These are phyloP conservation scores for Diaporthe eres DNA, from an alignment of 2,329 filamentous ascomycete genomes.

Conservation along the genomic window DNA sequence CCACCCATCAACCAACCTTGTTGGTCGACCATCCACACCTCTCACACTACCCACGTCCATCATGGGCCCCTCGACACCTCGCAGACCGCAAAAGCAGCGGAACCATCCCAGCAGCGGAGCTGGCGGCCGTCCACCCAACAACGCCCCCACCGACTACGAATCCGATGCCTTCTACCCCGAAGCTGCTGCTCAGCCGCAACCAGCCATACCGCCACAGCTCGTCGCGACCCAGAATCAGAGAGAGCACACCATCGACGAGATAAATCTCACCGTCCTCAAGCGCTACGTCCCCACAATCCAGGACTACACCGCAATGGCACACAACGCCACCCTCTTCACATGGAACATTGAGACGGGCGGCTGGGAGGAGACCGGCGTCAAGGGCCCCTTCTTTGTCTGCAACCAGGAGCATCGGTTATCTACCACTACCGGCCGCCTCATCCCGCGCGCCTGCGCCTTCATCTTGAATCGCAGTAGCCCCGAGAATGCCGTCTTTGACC, in stretches of 20 bases:
- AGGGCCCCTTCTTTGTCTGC: conserved; percentile 92
- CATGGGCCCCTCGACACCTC: conserved; percentile 18
- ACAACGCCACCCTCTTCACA: conserved; percentile 88
- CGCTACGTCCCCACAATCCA: conserved; percentile 84
- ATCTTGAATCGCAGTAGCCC: conserved; percentile 80
- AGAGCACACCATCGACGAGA: conserved; percentile 82
- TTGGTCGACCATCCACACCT: background rate
- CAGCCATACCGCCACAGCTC: conserved; percentile 63
- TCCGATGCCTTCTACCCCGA: conserved; percentile 71
- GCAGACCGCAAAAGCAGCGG: conserved; percentile 42
- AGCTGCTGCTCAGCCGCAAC: conserved; percentile 37
- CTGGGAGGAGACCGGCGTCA: conserved; percentile 90
- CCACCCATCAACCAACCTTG: background rate
- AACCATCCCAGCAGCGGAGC: conserved; percentile 46
- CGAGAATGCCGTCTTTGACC: conserved; percentile 77
- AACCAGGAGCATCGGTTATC: conserved; percentile 64
- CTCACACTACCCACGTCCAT: background rate
- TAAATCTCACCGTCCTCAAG: conserved; percentile 88
- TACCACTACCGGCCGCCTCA: conserved; percentile 48
- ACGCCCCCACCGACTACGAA: conserved; percentile 71
- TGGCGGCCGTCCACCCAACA: background rate
- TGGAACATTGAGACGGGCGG: conserved; percentile 74
- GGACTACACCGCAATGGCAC: conserved; percentile 83
- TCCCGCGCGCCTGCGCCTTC: conserved; percentile 72
- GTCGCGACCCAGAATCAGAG: conserved; percentile 67